Base-by-base conservation (phyloP, 306 rosid genomes). In the Begonia masoniana region DNA sequence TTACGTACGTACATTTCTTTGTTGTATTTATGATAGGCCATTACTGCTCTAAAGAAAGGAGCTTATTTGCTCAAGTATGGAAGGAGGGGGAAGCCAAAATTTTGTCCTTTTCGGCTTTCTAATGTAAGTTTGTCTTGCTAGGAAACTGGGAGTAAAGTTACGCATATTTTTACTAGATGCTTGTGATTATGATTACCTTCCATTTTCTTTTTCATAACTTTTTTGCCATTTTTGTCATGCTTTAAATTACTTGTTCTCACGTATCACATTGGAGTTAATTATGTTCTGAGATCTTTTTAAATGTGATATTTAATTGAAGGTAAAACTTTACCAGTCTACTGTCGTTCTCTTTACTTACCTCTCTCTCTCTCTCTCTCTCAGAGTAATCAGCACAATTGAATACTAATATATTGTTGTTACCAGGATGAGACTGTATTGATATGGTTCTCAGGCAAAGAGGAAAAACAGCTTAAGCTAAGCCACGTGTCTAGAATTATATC, bases 381-480 rank as follows among this genome's bases (percentile, higher is more conserved):
- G 17, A 16, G 9, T 17, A 17, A 17, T 17, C 15, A 52, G 21
- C 21, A 12, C 43, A 74, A 60, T 47, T 45, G 42, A 43, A 13
- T 61, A 58, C 58, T 70, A 64, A 62, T 62, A 64, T 52, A 17
- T 51, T 67, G 12, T 57, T 76, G 57, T 60, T 76, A 74, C 77
- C 94, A 91, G 99, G 99, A 91, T 42, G 99, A 91, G 72, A 76
- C 96, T 56, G 70, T 81, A 79, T 80, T 91, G 76, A 86, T 91
- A 69, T 91, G 99, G 99, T 75, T 86, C 76, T 91, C 99, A 4
- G 99, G 93, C 66, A 86, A 79, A 71, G 99, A 91, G 76, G 96
- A 91, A 82, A 86, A 91, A 66, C 94, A 74, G 60, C 96, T 91
- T 54, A 86, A 83, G 66, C 82, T 91, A 56, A 86, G 86, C 61